Evolutionary conservation across 306 rosid species (phyloP).

Genomic region (Spatholobus suberectus): DNA sequence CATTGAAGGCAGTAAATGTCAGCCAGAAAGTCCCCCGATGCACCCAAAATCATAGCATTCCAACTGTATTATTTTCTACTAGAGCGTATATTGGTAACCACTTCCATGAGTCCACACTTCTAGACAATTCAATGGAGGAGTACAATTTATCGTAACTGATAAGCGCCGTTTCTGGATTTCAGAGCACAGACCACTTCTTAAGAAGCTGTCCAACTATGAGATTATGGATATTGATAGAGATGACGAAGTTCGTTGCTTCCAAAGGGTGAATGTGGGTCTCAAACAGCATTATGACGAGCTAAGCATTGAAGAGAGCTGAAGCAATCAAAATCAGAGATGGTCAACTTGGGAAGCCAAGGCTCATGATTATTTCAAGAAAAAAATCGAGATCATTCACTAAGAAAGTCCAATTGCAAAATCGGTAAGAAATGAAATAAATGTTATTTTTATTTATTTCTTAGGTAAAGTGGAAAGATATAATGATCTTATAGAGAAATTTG

Average conservation of each 20-base stretch:
- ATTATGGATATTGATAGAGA: constrained; percentile 64
- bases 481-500: too few species aligned
- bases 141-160: constrained; percentile 68
- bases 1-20: constrained; percentile 46
- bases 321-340: constrained; percentile 52
- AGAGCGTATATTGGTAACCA: constrained; percentile 86
- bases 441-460: too few species aligned
- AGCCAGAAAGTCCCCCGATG: constrained; percentile 52
- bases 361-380: constrained; percentile 69
- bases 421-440: too few species aligned
- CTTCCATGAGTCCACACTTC: constrained; percentile 89
- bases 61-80: constrained; percentile 74
- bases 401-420: too few species aligned
- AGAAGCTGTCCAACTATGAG: constrained; percentile 65
- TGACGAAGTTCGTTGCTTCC: constrained; percentile 78
- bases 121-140: constrained; percentile 67
- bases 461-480: too few species aligned
- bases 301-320: constrained; percentile 56
- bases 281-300: constrained; percentile 66
- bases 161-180: constrained; percentile 53
- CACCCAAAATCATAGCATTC: constrained; percentile 57
- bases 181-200: constrained; percentile 58
- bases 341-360: constrained; percentile 57
- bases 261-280: constrained; percentile 69
- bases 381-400: constrained; percentile 74